Evolutionary conservation across 768 basidiomycete genomes (phyloP), one percentile per base, ranked within the genome.

Genomic region (Hygrocybe coccinea): DNA sequence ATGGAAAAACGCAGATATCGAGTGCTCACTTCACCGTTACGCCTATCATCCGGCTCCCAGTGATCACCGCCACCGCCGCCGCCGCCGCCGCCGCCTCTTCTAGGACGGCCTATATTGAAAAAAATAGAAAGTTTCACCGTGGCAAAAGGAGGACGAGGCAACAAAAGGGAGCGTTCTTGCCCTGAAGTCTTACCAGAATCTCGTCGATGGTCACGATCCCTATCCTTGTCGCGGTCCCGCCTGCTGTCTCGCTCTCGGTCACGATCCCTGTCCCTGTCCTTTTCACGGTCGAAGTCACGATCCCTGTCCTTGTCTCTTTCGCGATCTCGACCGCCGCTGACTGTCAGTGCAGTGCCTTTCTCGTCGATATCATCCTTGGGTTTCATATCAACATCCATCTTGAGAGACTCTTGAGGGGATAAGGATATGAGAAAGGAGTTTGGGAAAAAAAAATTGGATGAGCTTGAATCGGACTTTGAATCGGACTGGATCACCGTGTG

Each of bases 381-480:
- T 70, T 87, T 86, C 86, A 89, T 89, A 63, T 90, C 88, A 60
- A 89, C 79, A 67, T 90, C 88, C 88, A 90, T 90, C 54, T 64
- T 68, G 59, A 56, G 50, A 21, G n/a, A 17, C 12, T 56, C 12
- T 46, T 11, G n/a, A 38, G 33, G 17, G 46, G 34, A 38, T 21
- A 24, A 33, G 45, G 47, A 48, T 33, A 15, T 33, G 22, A 38
- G 24, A 6, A 21, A n/a, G 11, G 19, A 3, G 5, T 22, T 36
- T 38, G 21, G 25, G 15, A 21, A 12, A 49, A 25, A 29, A 19
- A 29, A 15, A 15, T 15, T 33, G 34, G 21, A 15, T 38, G 48
- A 22, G 12, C 5, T 46, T 22, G 21, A 46, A 46, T 46, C 44
- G 17, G 21, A 46, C 44, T 46, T 22, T 17, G 2, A 2, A 46